Evolutionary conservation across 164 flowering plant genomes (phyloP), one percentile per base, ranked within the genome.

Genomic region (Chimonanthus salicifolius): DNA sequence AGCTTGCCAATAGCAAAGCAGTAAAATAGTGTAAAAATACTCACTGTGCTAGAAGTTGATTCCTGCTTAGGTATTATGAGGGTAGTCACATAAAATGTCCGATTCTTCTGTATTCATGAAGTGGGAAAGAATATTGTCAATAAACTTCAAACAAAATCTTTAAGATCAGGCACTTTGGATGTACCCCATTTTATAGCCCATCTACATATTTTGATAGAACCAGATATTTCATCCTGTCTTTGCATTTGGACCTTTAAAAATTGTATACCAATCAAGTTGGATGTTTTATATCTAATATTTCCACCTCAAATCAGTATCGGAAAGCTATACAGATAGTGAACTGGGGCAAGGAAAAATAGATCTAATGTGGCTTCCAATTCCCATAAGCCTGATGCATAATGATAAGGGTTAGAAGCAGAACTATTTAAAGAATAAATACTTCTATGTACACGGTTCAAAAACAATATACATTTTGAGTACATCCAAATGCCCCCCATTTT

Each of bases 11-110:
- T 45, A 45, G 58, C 33, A 51, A 64, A 20, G 64, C 4, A 49
- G 2, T 6, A 33, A 43, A 75, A 69, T 74, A 62, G 44, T 49
- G 46, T 54, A 72, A 45, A 44, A 15, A 8, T 10, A 72, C 87
- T 85, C 78, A 83, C 87, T 49, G 86, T 83, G 75, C 65, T 81
- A 64, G 90, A 86, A 75, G 91, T 82, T 1, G 92, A 82, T 78
- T 92, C 91, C 80, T 92, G 97, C 78, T 89, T 92, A 18, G 96
- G 94, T 74, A 92, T 80, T 70, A 92, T 89, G 76, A 92, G 75
- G 71, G 88, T 86, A 46, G 96, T 91, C 4, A 85, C 87, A 74
- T 89, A 90, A 68, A 85, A 86, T 7, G 80, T 85, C 20, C 82
- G 81, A 8, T 78, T 82, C 80, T 85, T 81, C 98, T 89, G 87